These are phyloP conservation scores for Dipodascus albidus DNA, from an alignment of 805 yeast genomes.

Conservation along the genomic window DNA sequence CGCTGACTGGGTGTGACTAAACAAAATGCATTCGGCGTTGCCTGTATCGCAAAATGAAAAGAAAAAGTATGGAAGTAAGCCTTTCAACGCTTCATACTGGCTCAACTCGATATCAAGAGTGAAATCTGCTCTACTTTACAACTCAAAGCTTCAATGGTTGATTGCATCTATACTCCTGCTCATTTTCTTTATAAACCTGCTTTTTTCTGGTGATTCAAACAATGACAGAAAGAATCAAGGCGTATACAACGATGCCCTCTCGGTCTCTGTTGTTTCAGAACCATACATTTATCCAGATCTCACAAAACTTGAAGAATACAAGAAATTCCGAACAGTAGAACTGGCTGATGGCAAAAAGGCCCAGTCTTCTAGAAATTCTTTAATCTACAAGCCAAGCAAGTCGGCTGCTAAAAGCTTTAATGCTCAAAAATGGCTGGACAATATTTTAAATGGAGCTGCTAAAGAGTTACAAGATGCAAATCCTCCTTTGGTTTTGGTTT, in stretches of 20 bases:
- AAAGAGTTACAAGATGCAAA: conserved; percentile 4
- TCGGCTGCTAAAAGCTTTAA: background rate
- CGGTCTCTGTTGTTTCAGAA: conserved; percentile 3
- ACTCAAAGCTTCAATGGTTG: background rate
- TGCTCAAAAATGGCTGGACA: background rate
- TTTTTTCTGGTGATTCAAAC: background rate
- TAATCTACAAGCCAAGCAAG: conserved; percentile 8
- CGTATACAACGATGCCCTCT: conserved; percentile 10
- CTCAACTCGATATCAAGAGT: background rate
- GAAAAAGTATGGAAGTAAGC: background rate
- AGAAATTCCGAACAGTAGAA: conserved; percentile 18
- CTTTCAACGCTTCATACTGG: background rate
- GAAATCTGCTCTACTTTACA: background rate
- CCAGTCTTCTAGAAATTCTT: conserved; percentile 13
- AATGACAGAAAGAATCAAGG: background rate
- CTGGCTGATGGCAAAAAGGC: conserved; percentile 16
- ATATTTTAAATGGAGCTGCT: background rate
- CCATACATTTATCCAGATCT: conserved; percentile 20
- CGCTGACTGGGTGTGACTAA: no score
- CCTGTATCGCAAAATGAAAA: background rate
- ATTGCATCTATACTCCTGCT: background rate
- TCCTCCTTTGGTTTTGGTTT: conserved; percentile 49
- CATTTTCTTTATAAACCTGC: background rate
- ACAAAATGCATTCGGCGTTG: background rate
- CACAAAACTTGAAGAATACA: conserved; percentile 14